These are phyloP conservation scores for Neolentinus lepideus DNA, from an alignment of 1,284 basidiomycete genomes.

Conservation along the genomic window DNA sequence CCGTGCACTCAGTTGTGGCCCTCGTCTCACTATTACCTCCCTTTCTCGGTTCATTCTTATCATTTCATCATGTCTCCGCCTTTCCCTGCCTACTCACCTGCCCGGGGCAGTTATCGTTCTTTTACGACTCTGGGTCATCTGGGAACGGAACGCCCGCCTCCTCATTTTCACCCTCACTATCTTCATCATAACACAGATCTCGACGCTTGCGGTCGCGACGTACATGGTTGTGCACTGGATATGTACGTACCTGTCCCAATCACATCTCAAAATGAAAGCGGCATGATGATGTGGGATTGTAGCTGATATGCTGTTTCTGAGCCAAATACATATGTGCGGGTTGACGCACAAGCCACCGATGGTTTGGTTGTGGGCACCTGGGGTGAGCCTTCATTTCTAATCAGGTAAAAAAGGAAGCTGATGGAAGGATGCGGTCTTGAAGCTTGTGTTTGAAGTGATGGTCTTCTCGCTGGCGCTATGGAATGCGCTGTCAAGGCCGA, in stretches of 20 bases:
- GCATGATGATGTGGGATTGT: too few species aligned
- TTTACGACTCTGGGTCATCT: slow-evolving; percentile 35
- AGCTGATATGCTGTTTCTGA: not conserved
- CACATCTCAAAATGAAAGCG: not conserved
- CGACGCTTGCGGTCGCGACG: slow-evolving; percentile 19
- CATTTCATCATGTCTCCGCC: too few species aligned
- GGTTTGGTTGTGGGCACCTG: slow-evolving; percentile 24
- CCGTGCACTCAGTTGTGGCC: not conserved
- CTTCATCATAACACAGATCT: slow-evolving; percentile 25
- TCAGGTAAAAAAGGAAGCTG: too few species aligned
- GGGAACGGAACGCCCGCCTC: slow-evolving; percentile 26
- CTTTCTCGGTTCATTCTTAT: too few species aligned
- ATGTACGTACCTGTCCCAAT: slow-evolving; percentile 20
- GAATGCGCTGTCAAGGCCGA: slow-evolving; percentile 27
- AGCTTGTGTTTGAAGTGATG: slow-evolving; percentile 31
- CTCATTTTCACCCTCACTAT: slow-evolving; percentile 25
- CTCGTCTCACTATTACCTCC: too few species aligned
- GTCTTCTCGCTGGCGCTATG: slow-evolving; percentile 26
- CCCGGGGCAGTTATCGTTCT: slow-evolving; percentile 27
- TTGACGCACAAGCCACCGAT: slow-evolving; percentile 9
- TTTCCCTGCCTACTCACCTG: not conserved
- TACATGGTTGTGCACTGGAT: slow-evolving; percentile 21
- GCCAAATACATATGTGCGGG: slow-evolving; percentile 11
- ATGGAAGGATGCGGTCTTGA: too few species aligned
- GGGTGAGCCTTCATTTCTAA: slow-evolving; percentile 15